Base-by-base conservation (phyloP, 2,329 filamentous ascomycete genomes). In the Fusarium coicis region DNA sequence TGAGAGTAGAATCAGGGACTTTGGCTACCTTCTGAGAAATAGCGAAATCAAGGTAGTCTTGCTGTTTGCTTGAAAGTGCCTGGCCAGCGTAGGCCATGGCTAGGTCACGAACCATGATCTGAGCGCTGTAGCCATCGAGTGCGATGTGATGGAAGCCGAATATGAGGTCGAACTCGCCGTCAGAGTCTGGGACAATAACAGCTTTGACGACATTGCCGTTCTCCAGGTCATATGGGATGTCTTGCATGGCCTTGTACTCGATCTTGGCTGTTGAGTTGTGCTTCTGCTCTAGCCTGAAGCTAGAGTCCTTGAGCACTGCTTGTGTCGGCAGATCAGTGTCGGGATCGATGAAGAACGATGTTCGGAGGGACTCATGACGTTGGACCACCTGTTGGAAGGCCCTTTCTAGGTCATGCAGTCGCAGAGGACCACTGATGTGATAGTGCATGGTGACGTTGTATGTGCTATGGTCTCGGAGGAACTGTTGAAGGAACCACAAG, bases 401-500 rank as follows among this genome's bases (percentile, higher is more conserved):
- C 14, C 12, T 39, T 4, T 55, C 44, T 1, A 70, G 60, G 7
- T 49, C 47, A 4, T 47, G 23, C 9, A 65, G 10, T 26, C 44
- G 39, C 5, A 70, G 30, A 23, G 55, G 44, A 18, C 61, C 61
- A 7, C 39, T 50, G 26, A 64, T 64, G 4, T 37, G 46, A 21
- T 60, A 60, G 18, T 39, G 46, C 44, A 60, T 60, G 7, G 61
- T 64, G 44, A 44, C 55, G 10, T 60, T 64, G 32, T 50, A 37
- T 3, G 67, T 64, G 15, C 43, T 63, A 3, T 23, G 36, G 18
- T 68, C 56, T 7, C 59, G 49, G 1, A 70, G 40, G 15, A 60
- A 52, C 12, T 68, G 64, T 4, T 53, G 39, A 8, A 68, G 50
- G 11, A 68, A 70, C 68, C 68, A 70, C 15, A 70, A 44, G 10